Evolutionary conservation across 2,329 filamentous ascomycete species (phyloP), one percentile per base, ranked within the genome.

Genomic region (Myriosclerotinia curreyana): DNA sequence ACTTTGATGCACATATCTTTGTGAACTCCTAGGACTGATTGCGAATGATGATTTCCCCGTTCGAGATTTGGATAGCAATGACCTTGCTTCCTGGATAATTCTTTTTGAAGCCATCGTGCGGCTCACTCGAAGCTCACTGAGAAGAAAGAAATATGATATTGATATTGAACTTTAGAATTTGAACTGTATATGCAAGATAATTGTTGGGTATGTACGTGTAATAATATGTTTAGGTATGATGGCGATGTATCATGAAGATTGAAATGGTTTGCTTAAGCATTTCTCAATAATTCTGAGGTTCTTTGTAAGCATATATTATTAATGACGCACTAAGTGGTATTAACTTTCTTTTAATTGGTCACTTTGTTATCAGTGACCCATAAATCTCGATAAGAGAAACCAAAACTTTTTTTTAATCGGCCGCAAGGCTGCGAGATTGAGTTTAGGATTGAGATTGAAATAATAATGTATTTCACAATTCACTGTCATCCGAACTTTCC

Each of bases 1-100:
- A 51, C 77, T 77, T 67, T 77, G 79, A 67, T 80, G 77, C 38
- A 80, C 71, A 63, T 70, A 74, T 73, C 78, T 76, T 64, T 73
- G 75, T 71, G 74, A 50, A 51, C 44, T 64, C 40, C 54, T 63
- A 54, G 72, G 69, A 38, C 70, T 70, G n/a, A 74, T 66, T 49
- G 71, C 67, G 53, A 75, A 67, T 59, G 71, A 66, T 62, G 72
- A 70, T 60, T 71, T 71, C 44, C 72, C 70, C 61, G 71, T 67
- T 66, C 71, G 65, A 34, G 53, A 63, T 56, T 70, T 71, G 9
- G 65, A 64, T 50, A 74, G 55, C 17, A 72, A 65, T 8, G 68
- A 64, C 25, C 56, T 56, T 42, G 66, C 67, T 56, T 64, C 62
- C 49, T 67, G 67, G 36, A 66, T 64, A n/a, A 72, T 66, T 50